Base-by-base conservation (phyloP, 2,329 filamentous ascomycete genomes). In the Sporothrix sp. region DNA sequence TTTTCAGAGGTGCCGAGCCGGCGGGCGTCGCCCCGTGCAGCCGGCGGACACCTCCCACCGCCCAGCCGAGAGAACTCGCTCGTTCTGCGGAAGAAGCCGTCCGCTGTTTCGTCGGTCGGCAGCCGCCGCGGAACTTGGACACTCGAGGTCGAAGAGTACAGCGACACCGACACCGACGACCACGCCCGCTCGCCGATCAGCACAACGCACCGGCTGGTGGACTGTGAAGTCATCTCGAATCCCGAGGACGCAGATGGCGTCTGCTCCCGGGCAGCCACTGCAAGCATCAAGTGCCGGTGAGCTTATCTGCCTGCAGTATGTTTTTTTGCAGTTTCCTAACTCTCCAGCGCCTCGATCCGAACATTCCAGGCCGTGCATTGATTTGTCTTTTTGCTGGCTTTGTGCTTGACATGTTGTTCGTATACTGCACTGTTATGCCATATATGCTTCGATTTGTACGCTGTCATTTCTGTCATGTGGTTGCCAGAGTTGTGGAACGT, bases 201-300 rank as follows among this genome's bases (percentile, higher is more conserved):
- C n/a, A 27, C n/a, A 1, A 20, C 23, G 2, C 44, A 28, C 2
- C 52, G 40, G 9, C 32, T 56, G 32, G 32, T 45, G 10, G 52
- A 56, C 1, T 56, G 52, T 21, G 54, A 54, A 30, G 54, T 56
- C 3, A 40, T 53, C 18, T 55, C 54, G 13, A 54, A 54, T 21
- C 51, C 51, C 2, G 51, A 51, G 3, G 44, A 48, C 1, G n/a
- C 39, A 4, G 39, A 46, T 2, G 27, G 21, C 1, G 18, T 11
- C 7, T 16, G 30, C 21, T 3, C 30, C 10, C 18, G 40, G 21
- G 32, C 20, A 9, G 21, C n/a, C 16, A 16, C 27, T 30, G 21
- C 1, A 58, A 62, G 9, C 62, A 9, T 18, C 33, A 14, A 16
- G 13, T 48, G 45, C 35, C 59, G 4, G 58, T 66, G 20, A 74